phyloP scores from a whole-genome alignment of 164 flowering plant genomes.

The Malania oleifera region DNA sequence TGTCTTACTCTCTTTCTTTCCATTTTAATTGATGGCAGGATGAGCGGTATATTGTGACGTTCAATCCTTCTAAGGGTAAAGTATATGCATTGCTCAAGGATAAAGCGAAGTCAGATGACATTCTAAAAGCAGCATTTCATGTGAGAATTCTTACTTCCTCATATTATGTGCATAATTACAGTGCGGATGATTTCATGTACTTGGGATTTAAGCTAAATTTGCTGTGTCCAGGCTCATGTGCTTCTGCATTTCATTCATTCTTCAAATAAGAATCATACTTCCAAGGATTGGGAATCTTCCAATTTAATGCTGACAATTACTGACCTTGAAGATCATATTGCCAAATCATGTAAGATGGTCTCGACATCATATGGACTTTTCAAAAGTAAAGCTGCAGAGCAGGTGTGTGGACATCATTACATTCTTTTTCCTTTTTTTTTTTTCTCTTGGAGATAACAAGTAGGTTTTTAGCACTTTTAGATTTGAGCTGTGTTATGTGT shows the following conservation, averaged over 20 bases:
- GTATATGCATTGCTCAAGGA: conserved; percentile 90
- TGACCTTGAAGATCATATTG: conserved; percentile 57
- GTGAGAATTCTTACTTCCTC: conserved; percentile 36
- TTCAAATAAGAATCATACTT: conserved; percentile 26
- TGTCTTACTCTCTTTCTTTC: background rate
- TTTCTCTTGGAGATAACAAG: background rate
- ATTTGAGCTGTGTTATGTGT: background rate
- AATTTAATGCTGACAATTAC: conserved; percentile 18
- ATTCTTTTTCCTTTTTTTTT: background rate
- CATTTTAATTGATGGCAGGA: conserved; percentile 39
- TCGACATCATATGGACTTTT: conserved; percentile 64
- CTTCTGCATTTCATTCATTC: conserved; percentile 71
- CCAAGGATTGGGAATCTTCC: conserved; percentile 20
- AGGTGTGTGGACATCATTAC: conserved; percentile 37
- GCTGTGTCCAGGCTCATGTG: conserved; percentile 68
- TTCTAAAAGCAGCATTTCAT: conserved; percentile 96
- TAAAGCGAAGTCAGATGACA: conserved; percentile 91
- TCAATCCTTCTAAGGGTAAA: conserved; percentile 77
- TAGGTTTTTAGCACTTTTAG: background rate
- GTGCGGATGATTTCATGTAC: background rate
- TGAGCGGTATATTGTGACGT: conserved; percentile 82
- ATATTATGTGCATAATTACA: too few relatives aligned
- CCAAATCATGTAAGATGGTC: conserved; percentile 82
- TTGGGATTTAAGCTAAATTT: background rate
- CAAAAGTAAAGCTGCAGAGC: conserved; percentile 79